phyloP scores from a whole-genome alignment of 2,329 filamentous ascomycete species.

The Alternaria incomplexa region DNA sequence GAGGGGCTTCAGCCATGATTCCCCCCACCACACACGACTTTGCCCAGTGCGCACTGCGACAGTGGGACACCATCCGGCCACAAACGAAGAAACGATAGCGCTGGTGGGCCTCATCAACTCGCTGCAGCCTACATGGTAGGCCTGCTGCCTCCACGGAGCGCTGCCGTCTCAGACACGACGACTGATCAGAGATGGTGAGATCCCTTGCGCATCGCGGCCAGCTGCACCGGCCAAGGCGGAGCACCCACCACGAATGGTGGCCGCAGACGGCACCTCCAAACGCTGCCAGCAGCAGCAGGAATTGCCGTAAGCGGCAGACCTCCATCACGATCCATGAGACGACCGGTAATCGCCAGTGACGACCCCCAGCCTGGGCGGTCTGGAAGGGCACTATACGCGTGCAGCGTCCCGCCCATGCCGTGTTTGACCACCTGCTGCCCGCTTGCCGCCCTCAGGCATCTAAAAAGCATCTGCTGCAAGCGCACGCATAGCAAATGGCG shows the following conservation, averaged over 20 bases:
- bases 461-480: slow-evolving; percentile 22
- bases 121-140: slow-evolving; percentile 20
- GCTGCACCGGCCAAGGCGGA: slow-evolving; percentile 35
- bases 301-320: slow-evolving; percentile 30
- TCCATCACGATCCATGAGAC: not conserved
- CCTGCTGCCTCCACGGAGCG: slow-evolving; percentile 5
- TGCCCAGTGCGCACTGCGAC: slow-evolving; percentile 9
- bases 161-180: slow-evolving; percentile 11
- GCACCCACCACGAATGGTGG: slow-evolving; percentile 23
- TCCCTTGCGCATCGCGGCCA: slow-evolving; percentile 30
- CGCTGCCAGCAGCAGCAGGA: slow-evolving; percentile 20
- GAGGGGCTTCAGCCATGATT: slow-evolving; percentile 17
- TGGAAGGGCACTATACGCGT: slow-evolving; percentile 33
- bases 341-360: slow-evolving; percentile 22
- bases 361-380: slow-evolving; percentile 24
- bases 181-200: slow-evolving; percentile 9
- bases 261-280: slow-evolving; percentile 20
- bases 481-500: slow-evolving; percentile 18
- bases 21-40: slow-evolving; percentile 9
- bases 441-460: slow-evolving; percentile 14
- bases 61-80: slow-evolving; percentile 23
- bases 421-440: slow-evolving; percentile 28
- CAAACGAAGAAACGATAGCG: slow-evolving; percentile 30
- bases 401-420: slow-evolving; percentile 38
- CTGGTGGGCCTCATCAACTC: slow-evolving; percentile 28